Evolutionary conservation across 306 rosid species (phyloP).

Genomic region (Gillenia trifoliata): DNA sequence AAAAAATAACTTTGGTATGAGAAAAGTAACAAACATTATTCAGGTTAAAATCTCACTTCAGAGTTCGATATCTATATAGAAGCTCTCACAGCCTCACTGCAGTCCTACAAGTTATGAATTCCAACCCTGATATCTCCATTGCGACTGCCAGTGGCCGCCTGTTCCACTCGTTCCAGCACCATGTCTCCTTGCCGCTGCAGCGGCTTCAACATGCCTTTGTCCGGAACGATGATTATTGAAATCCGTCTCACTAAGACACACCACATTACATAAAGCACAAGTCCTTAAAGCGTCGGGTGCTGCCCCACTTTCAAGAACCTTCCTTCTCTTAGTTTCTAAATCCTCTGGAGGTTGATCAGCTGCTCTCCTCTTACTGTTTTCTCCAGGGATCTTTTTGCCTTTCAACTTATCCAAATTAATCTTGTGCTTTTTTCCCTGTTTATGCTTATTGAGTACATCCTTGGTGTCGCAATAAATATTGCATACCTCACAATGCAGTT

Average conservation of each 20-base stretch:
- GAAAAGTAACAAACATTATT: background rate
- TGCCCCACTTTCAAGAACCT: slow-evolving; percentile 47
- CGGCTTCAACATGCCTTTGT: slow-evolving; percentile 32
- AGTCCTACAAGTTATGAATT: background rate
- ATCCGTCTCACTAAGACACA: slow-evolving; percentile 40
- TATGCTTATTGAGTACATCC: slow-evolving; percentile 43
- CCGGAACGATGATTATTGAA: slow-evolving; percentile 41
- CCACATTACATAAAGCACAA: slow-evolving; percentile 40
- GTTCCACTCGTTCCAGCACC: slow-evolving; percentile 21
- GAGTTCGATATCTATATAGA: background rate
- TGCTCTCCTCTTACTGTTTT: slow-evolving; percentile 28
- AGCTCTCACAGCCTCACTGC: slow-evolving; percentile 4
- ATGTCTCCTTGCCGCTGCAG: slow-evolving; percentile 30
- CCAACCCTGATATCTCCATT: background rate
- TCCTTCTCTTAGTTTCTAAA: slow-evolving; percentile 37
- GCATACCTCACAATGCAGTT: slow-evolving; percentile 46
- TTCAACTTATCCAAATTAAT: slow-evolving; percentile 37
- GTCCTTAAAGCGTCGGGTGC: slow-evolving; percentile 33
- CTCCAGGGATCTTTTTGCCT: slow-evolving; percentile 16
- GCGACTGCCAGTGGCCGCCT: slow-evolving; percentile 4
- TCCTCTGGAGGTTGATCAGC: slow-evolving; percentile 22
- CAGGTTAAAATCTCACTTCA: background rate
- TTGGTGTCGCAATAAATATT: slow-evolving; percentile 45
- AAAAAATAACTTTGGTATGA: background rate
- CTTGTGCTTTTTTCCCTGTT: slow-evolving; percentile 53